A percentile compares a stretch with the other conserved stretches of the same genome.
These are phyloP conservation scores for Colletotrichum brevisporum DNA, from an alignment of 2,329 filamentous ascomycete species.

Conservation along the genomic window DNA sequence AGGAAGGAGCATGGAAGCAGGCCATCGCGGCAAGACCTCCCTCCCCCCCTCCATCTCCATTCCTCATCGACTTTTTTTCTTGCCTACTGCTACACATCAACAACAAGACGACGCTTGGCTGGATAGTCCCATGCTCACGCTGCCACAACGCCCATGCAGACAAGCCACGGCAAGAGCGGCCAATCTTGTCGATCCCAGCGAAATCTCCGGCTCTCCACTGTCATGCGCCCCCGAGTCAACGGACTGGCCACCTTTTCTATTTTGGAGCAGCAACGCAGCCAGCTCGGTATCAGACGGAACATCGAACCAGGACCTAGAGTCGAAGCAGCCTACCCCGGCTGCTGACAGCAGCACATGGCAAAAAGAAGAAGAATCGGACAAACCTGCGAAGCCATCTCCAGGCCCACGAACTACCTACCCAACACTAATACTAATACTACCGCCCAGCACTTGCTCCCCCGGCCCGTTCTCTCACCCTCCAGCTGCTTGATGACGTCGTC, in stretches of 20 bases:
- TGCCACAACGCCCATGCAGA: conserved; percentile 18
- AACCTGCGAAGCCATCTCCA: conserved; percentile 1
- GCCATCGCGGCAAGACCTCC: neutral
- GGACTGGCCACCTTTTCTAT: conserved; percentile 16
- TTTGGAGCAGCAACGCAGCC: conserved; percentile 16
- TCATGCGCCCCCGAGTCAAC: conserved; percentile 38
- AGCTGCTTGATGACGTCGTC: conserved; percentile 37
- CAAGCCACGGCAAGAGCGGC: conserved; percentile 21
- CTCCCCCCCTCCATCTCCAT: too few relatives aligned
- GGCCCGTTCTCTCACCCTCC: neutral
- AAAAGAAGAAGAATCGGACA: conserved; percentile 7
- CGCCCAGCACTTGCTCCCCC: conserved; percentile 7
- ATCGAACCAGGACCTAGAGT: conserved; percentile 12
- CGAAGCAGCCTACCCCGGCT: neutral
- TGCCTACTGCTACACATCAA: neutral
- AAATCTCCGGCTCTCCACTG: conserved; percentile 23
- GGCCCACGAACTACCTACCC: neutral
- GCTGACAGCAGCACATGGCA: neutral
- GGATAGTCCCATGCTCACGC: conserved; percentile 16
- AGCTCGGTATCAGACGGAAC: conserved; percentile 26
- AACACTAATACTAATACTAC: too few relatives aligned
- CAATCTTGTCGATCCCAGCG: conserved; percentile 22
- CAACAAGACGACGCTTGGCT: neutral
- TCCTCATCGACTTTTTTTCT: too few relatives aligned
- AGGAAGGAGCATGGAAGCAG: conserved; percentile 4